Percentiles rank a stretch among this genome's conserved stretches.
These are phyloP conservation scores for Chrysoporthe deuterocubensis DNA, from an alignment of 2,329 filamentous ascomycete genomes.

Conservation along the genomic window DNA sequence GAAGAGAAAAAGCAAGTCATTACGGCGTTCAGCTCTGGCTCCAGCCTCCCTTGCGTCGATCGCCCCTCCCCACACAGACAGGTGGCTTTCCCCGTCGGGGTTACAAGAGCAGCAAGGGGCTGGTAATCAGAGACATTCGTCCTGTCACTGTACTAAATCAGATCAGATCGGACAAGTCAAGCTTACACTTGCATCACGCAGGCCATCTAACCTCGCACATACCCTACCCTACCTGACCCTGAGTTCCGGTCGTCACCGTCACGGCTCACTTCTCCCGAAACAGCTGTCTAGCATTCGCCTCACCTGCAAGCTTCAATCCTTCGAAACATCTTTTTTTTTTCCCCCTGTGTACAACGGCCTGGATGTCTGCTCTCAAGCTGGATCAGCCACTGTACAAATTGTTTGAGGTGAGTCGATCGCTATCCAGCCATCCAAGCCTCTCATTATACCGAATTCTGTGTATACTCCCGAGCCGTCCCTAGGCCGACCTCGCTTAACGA, in stretches of 20 bases:
- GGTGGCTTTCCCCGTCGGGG: constrained; percentile 18
- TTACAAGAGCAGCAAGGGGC: constrained; percentile 22
- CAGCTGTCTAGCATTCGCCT: constrained; percentile 38
- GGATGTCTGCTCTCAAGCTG: constrained; percentile 63
- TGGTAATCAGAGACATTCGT: constrained; percentile 23
- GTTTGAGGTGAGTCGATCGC: constrained; percentile 59
- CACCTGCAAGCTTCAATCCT: constrained; percentile 32
- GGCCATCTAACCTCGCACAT: constrained; percentile 7
- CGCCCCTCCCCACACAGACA: constrained; percentile 1
- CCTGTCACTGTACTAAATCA: constrained; percentile 18
- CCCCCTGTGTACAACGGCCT: constrained; percentile 47
- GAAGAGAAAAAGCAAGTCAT: constrained; percentile 21
- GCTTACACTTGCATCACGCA: constrained; percentile 32
- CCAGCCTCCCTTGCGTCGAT: constrained; percentile 21
- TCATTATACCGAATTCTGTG: no score
- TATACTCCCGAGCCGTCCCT: no score
- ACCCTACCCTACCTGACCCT: background rate
- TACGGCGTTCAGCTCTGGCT: constrained; percentile 22
- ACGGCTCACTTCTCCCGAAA: constrained; percentile 38
- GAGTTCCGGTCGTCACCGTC: background rate
- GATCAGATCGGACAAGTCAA: constrained; percentile 24
- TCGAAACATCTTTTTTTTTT: constrained; percentile 24
- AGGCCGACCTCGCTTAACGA: no score
- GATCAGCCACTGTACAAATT: constrained; percentile 60
- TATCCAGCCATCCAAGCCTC: constrained; percentile 37